Evolutionary conservation across 1,284 basidiomycete genomes (phyloP).

Genomic region (Ustilago lituana): DNA sequence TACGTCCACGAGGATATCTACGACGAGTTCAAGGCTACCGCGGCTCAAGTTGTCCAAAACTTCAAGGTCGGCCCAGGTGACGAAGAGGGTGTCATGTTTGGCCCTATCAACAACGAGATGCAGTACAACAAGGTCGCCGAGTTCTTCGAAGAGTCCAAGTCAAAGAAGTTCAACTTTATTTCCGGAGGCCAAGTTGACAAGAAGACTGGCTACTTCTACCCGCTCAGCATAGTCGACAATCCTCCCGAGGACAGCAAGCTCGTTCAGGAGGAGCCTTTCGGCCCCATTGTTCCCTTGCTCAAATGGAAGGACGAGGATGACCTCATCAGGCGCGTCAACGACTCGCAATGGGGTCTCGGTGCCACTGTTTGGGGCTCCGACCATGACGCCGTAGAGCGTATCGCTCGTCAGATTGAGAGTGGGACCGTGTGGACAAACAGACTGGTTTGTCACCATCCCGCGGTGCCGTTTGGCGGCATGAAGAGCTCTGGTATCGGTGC

Average conservation of each 20-base stretch:
- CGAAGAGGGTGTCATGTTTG: slow-evolving; percentile 35
- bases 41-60: slow-evolving; percentile 20
- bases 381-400: slow-evolving; percentile 18
- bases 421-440: slow-evolving; percentile 35
- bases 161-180: slow-evolving; percentile 35
- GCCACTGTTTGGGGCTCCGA: slow-evolving; percentile 33
- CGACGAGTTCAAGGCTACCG: slow-evolving; percentile 37
- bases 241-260: slow-evolving; percentile 43
- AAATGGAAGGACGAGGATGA: slow-evolving; percentile 50
- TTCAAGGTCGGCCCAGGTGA: slow-evolving; percentile 35
- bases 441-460: slow-evolving; percentile 14
- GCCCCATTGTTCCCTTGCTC: slow-evolving; percentile 48
- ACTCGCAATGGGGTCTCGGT: slow-evolving; percentile 42
- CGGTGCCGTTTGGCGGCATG: slow-evolving; percentile 40
- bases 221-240: slow-evolving; percentile 43
- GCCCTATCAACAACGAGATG: slow-evolving; percentile 51
- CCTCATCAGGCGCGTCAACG: slow-evolving; percentile 42
- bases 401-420: slow-evolving; percentile 38
- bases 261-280: slow-evolving; percentile 50
- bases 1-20: slow-evolving; percentile 54
- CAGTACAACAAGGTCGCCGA: slow-evolving; percentile 49
- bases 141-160: slow-evolving; percentile 46
- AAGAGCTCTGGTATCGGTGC: slow-evolving; percentile 39
- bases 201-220: slow-evolving; percentile 44
- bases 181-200: slow-evolving; percentile 28